phyloP scores from a whole-genome alignment of 2,329 filamentous ascomycete species.

The Ophiocordyceps camponoti-saundersi region DNA sequence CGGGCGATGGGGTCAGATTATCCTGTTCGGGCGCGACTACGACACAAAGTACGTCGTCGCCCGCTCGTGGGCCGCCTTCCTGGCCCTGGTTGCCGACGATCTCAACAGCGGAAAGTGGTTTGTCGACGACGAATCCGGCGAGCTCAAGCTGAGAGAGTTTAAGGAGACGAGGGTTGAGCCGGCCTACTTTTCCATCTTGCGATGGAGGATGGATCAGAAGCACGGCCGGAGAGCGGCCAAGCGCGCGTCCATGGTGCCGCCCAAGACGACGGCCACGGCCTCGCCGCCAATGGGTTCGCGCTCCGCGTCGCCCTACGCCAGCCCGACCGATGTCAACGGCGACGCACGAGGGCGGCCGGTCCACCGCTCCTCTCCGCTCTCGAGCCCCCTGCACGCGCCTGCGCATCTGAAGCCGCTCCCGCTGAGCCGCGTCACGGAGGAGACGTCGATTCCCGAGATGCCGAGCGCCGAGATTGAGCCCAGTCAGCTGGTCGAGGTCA shows the following conservation, averaged over 20 bases:
- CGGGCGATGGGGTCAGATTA: constrained; percentile 91
- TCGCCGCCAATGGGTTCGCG: constrained; percentile 31
- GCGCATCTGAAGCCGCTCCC: constrained; percentile 53
- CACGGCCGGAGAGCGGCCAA: constrained; percentile 51
- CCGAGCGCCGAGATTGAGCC: constrained; percentile 21
- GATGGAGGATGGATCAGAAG: constrained; percentile 93
- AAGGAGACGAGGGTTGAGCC: constrained; percentile 80
- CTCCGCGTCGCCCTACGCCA: constrained; percentile 45
- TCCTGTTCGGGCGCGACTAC: constrained; percentile 92
- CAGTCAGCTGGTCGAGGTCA: constrained; percentile 37
- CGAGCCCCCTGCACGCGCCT: constrained; percentile 44
- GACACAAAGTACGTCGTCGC: constrained; percentile 97
- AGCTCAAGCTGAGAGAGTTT: constrained; percentile 87
- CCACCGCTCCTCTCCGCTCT: constrained; percentile 48
- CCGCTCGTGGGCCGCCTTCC: constrained; percentile 75
- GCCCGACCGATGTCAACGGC: constrained; percentile 39
- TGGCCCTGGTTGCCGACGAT: constrained; percentile 80
- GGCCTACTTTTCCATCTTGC: constrained; percentile 81
- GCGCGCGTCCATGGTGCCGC: constrained; percentile 32
- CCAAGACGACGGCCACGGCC: constrained; percentile 12
- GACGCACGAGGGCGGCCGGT: constrained; percentile 54
- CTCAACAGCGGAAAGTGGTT: constrained; percentile 77
- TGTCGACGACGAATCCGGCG: constrained; percentile 80
- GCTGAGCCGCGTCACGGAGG: constrained; percentile 59
- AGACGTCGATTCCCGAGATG: constrained; percentile 27